Base-by-base conservation (phyloP, 768 basidiomycete genomes). In the Termitomyces heimii region DNA sequence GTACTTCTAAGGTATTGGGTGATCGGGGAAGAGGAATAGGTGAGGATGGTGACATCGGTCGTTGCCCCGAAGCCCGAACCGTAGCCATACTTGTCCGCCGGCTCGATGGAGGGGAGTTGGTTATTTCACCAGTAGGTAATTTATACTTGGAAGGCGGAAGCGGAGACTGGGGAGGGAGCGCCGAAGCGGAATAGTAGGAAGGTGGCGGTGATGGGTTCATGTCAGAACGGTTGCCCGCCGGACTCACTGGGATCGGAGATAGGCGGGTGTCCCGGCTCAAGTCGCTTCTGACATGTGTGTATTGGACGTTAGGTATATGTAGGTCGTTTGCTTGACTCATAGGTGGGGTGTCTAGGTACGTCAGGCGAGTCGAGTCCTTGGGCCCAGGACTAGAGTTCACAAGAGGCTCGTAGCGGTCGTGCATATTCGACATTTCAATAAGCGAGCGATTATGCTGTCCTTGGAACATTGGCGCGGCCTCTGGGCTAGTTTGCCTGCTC, bases 161-260 rank as follows among this genome's bases (percentile, higher is more conserved):
- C 0, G 87, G 86, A 5, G 87, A 87, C 13, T 83, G 77, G 4
- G 75, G 64, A 1, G 88, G 85, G 26, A 90, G 74, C 39, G 88
- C 84, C 5, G 79, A 86, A 6, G 75, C 80, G 20, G 88, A 87
- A 66, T 91, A 90, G 64, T 87, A 89, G 18, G 89, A 89, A 9
- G 70, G 70, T 24, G 71, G 74, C 4, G 80, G 79, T 2, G 76
- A 77, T 26, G 59, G 69, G 31, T 63, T 64, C 43, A 57, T 61
- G 35, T 61, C 63, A 20, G 59, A 37, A 48, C 66, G 63, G 60
- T 49, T 59, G 34, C 61, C 61, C 40, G 62, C 46, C 4, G 67
- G 64, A 28, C 63, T 62, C 35, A 60, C 46, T 4, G 67, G 63
- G n/a, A 58, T 61, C 20, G 73, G 69, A 31, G 69, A 66, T 10